phyloP scores from a whole-genome alignment of 2,329 filamentous ascomycete genomes.

The Trichoderma simmonsii region DNA sequence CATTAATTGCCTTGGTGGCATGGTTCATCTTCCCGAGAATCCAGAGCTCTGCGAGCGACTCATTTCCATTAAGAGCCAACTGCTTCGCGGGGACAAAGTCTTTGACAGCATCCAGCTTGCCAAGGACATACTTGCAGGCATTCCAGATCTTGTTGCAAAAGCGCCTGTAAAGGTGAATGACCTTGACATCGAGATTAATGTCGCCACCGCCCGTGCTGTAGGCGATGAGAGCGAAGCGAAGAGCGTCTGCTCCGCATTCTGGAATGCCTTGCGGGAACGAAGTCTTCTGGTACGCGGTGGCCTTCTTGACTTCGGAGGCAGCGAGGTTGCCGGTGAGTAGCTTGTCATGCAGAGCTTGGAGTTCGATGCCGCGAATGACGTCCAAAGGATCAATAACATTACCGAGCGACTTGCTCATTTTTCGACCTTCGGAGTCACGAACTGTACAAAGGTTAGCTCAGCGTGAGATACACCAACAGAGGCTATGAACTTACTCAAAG shows the following conservation, averaged over 20 bases:
- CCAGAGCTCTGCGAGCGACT: neutral
- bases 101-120: neutral
- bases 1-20: neutral
- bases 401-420: neutral
- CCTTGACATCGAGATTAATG: neutral
- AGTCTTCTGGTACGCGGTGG: neutral
- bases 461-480: rapidly evolving
- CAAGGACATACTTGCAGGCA: neutral
- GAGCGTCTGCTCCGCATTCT: neutral
- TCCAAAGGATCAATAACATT: neutral
- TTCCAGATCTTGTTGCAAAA: neutral
- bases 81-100: neutral
- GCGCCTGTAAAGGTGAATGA: neutral
- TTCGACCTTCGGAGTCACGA: neutral
- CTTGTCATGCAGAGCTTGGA: neutral
- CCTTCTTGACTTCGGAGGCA: neutral
- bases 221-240: neutral
- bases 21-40: neutral
- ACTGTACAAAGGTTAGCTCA: neutral
- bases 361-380: neutral
- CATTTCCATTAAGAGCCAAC: neutral
- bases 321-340: neutral
- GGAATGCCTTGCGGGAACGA: neutral
- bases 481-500: neutral
- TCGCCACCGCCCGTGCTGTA: neutral